Evolutionary conservation across 1,284 basidiomycete genomes (phyloP), one percentile per base, ranked within the genome.

Genomic region (Ceratobasidium sp.): DNA sequence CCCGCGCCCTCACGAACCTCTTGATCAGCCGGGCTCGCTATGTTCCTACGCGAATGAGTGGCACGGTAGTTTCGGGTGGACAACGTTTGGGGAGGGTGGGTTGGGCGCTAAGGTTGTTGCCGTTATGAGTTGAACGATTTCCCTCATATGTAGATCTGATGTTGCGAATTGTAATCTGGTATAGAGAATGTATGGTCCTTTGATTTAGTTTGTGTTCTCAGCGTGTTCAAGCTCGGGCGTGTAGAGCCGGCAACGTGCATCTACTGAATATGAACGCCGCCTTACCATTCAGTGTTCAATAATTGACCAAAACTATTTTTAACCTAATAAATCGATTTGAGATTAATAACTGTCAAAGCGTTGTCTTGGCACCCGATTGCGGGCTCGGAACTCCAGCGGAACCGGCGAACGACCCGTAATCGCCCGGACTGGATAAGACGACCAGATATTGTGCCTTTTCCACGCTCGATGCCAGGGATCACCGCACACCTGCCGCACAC

Each of bases 381-480:
- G 31, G n/a, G n/a, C n/a, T 34, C 31, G 31, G n/a, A 54, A 27
- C 8, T 8, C 24, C 24, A 29, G 11, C 7, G 27, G 19, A 31
- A 11, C 27, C 13, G 13, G 29, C 29, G 29, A 54, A 14, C 31
- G 53, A 1, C 27, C 53, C 53, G 53, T 29, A 54, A 54, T 29
- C 53, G 24, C 27, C 53, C 53, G 53, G 11, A 29, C 31, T 27
- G 27, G 0, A 29, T 14, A 31, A 54, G 19, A 3, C 43, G 14
- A 46, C 19, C 2, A n/a, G 19, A 46, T 46, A n/a, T n/a, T 13
- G 11, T 46, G 19, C 43, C 19, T 46, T 13, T 54, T 54, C 53
- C 53, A 54, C 53, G 53, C 53, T 27, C 31, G 31, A 54, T 54
- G 31, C 16, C 27, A 54, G 53, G 27, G 53, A 24, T 54, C 53